Base-by-base conservation (phyloP, 805 yeast genomes). In the Barnettozyma botsteinii region DNA sequence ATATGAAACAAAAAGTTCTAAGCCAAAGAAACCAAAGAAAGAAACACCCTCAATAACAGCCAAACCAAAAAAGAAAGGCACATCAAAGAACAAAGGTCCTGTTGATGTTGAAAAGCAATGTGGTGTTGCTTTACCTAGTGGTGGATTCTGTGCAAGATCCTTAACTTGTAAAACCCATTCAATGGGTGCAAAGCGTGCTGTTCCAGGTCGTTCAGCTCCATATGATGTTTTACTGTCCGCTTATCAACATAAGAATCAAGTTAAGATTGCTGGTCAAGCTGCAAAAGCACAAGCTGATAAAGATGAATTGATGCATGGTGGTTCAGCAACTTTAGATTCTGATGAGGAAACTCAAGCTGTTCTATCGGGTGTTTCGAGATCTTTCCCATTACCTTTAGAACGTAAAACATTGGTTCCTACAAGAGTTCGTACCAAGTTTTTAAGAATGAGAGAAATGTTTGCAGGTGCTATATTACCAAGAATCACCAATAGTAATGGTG, bases 151-250 rank as follows among this genome's bases (percentile, higher is more conserved):
- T 69, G 97, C 97, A 5, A 73, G 98, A 37, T 88, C 97, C 0
- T 69, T 93, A 45, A 93, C 98, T 0, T 93, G 98, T 71, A 93
- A 93, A 59, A 88, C 97, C 0, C 98, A 93, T 62, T 86, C 98
- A 2, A 89, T 93, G 96, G 97, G 97, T 25, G 96, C 97, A 21
- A 93, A 93, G 55, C 75, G 98, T 52, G 89, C 96, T 1, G 98
- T 93, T 17, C 79, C 77, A 14, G 98, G 98, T 10, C 73, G 98
- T 52, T 80, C 95, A 26, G 89, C 93, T 7, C 88, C 96, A 1
- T 93, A 88, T 63, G 98, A 93, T 60, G 79, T 78, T 22, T 67
- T 93, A 38, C 67, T 93, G 41, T 87, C 89, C 17, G 89, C 87
- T 14, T 89, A 91, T 57, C 98, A 93, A 65, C 80, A 88, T 52